These are phyloP conservation scores for Tolypocladium album DNA, from an alignment of 2,329 filamentous ascomycete species.

Conservation along the genomic window DNA sequence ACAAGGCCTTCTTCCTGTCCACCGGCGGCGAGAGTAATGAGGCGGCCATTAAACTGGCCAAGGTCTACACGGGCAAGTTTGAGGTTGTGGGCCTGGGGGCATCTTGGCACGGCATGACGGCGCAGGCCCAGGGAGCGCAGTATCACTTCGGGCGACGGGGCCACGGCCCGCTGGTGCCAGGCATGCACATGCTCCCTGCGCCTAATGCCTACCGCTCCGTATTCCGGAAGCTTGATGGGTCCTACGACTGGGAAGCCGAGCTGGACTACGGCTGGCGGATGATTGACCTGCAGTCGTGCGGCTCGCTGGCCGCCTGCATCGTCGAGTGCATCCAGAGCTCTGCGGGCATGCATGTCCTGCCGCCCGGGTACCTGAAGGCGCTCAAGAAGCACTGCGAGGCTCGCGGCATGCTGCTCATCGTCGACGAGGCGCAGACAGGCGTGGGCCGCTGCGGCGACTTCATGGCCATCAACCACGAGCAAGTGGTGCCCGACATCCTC, in stretches of 20 bases:
- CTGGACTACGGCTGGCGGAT: slow-evolving; percentile 49
- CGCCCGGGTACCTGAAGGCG: slow-evolving; percentile 44
- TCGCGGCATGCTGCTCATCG: slow-evolving; percentile 48
- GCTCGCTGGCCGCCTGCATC: slow-evolving; percentile 53
- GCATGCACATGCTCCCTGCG: slow-evolving; percentile 44
- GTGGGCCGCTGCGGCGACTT: slow-evolving; percentile 46
- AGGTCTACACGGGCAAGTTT: slow-evolving; percentile 53
- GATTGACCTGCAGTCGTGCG: slow-evolving; percentile 47
- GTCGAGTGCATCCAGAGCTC: slow-evolving; percentile 50
- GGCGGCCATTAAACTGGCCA: slow-evolving; percentile 54
- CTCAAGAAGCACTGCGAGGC: slow-evolving; percentile 44
- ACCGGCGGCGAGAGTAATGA: slow-evolving; percentile 49
- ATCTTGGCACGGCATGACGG: slow-evolving; percentile 52
- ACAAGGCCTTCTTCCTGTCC: slow-evolving; percentile 46
- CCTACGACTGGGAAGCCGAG: slow-evolving; percentile 52
- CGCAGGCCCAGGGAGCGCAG: slow-evolving; percentile 39
- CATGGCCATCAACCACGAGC: slow-evolving; percentile 47
- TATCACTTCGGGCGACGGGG: slow-evolving; percentile 44
- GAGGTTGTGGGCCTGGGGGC: slow-evolving; percentile 50
- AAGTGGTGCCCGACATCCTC: slow-evolving; percentile 46
- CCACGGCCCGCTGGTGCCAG: slow-evolving; percentile 39
- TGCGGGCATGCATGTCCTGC: slow-evolving; percentile 49
- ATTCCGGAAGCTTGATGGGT: slow-evolving; percentile 46
- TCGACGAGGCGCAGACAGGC: slow-evolving; percentile 52
- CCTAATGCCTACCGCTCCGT: slow-evolving; percentile 51